phyloP scores from a whole-genome alignment of 2,329 filamentous ascomycete genomes.

The Aspergillus texensis region DNA sequence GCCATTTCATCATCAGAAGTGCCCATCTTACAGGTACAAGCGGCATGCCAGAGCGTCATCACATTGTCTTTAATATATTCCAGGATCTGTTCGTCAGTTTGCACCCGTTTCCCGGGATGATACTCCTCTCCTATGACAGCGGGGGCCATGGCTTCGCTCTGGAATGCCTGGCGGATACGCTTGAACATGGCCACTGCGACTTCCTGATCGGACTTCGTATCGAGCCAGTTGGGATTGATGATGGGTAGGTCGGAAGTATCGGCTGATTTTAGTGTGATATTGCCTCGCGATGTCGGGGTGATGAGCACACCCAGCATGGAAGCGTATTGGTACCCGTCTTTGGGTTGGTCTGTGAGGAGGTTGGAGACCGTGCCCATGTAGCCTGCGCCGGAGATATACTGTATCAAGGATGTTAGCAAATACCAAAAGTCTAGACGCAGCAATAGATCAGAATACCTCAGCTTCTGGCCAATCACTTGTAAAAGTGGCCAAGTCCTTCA shows the following conservation, averaged over 20 bases:
- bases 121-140: conserved; percentile 37
- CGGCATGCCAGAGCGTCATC: conserved; percentile 37
- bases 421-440: too few species aligned
- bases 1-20: conserved; percentile 29
- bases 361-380: conserved; percentile 21
- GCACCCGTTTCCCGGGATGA: conserved; percentile 37
- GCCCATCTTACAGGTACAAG: conserved; percentile 44
- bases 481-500: conserved; percentile 19
- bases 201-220: conserved; percentile 43
- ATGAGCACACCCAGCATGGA: conserved; percentile 38
- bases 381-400: conserved; percentile 27
- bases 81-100: conserved; percentile 46
- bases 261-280: conserved; percentile 43
- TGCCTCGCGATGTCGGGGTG: conserved; percentile 49
- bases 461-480: conserved; percentile 34
- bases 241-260: conserved; percentile 39
- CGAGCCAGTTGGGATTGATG: conserved; percentile 52
- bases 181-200: conserved; percentile 47
- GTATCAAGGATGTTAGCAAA: neutral
- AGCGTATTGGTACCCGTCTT: conserved; percentile 35
- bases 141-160: conserved; percentile 24
- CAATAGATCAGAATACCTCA: conserved; percentile 10
- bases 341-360: conserved; percentile 11
- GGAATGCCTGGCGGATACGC: conserved; percentile 42
- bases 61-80: conserved; percentile 28